Base-by-base conservation (phyloP, 2,329 filamentous ascomycete species). In the Phyllosticta capitalensis region DNA sequence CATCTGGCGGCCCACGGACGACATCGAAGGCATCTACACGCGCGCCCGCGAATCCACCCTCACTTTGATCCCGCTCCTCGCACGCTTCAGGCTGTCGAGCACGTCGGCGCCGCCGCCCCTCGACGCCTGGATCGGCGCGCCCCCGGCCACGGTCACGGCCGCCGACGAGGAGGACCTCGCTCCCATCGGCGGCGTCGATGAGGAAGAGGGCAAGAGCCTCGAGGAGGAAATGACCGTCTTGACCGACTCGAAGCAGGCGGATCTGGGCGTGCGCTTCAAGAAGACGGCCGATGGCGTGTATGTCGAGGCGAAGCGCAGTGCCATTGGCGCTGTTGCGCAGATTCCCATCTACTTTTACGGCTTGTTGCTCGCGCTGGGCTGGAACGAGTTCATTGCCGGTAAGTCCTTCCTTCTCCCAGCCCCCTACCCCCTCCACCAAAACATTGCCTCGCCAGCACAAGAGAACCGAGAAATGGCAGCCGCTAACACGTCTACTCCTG, bases 201-300 rank as follows among this genome's bases (percentile, higher is more conserved):
- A 96, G 68, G 91, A 96, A 60, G 91, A 95, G 64, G 92, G 90
- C 68, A 95, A 94, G 81, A 95, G 88, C 64, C 77, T 96, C 21
- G 92, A 96, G 69, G 94, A 97, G 71, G 94, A 99, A 75, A 96
- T 95, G 85, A 94, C 89, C 0, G 84, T 97, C n/a, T 81, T 99
- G 53, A 88, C 87, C 68, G 92, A 97, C 74, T 82, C 85, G 64
- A 96, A 96, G 76, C 84, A 89, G 62, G 89, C 95, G 70, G 92
- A 99, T 71, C 82, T 99, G 26, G 90, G 91, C 9, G 88, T 95
- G 14, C 83, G 94, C 59, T 99, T 99, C 82, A 97, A 96, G 81
- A 97, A 97, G 81, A 94, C 90, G 38, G 94, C 94, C 1, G 94
- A 99, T 71, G 94, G 92, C 7, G 92, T 99, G 3, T 99, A 96